phyloP scores from a whole-genome alignment of 169 alveolate species.

The Perkinsus marinus region DNA sequence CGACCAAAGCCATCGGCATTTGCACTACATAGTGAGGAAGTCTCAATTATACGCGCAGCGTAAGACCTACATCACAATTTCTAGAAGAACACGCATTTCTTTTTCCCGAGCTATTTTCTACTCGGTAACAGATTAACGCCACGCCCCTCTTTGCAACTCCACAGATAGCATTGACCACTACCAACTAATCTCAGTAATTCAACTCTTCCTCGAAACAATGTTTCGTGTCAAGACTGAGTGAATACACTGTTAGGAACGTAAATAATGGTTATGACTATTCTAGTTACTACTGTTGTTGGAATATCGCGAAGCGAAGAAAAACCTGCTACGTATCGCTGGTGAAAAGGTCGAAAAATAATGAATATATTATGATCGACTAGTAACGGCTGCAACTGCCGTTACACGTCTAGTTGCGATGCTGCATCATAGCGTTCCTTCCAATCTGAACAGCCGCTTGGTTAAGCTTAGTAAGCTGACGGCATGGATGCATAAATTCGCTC shows the following conservation, averaged over 20 bases:
- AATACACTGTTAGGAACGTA: background rate
- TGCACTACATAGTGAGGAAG: no score
- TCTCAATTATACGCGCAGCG: no score
- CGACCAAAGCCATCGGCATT: no score
- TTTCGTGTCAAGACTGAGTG: background rate
- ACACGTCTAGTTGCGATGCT: background rate
- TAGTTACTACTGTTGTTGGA: background rate
- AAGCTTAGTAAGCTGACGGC: background rate
- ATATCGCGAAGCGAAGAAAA: background rate
- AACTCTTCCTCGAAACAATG: background rate
- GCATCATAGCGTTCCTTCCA: background rate
- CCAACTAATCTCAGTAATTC: no score
- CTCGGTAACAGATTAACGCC: no score
- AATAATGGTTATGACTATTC: background rate
- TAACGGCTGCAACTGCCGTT: background rate
- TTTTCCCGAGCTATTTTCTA: no score
- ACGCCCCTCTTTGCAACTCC: no score
- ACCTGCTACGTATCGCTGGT: background rate
- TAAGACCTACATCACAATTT: no score
- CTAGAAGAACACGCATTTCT: no score
- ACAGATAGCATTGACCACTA: no score
- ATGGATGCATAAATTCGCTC: background rate
- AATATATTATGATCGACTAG: background rate
- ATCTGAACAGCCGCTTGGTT: background rate
- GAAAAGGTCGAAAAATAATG: background rate